Conservation (phyloP, 192 early-diverging fungal genomes). For the Coemansia sp. region DNA sequence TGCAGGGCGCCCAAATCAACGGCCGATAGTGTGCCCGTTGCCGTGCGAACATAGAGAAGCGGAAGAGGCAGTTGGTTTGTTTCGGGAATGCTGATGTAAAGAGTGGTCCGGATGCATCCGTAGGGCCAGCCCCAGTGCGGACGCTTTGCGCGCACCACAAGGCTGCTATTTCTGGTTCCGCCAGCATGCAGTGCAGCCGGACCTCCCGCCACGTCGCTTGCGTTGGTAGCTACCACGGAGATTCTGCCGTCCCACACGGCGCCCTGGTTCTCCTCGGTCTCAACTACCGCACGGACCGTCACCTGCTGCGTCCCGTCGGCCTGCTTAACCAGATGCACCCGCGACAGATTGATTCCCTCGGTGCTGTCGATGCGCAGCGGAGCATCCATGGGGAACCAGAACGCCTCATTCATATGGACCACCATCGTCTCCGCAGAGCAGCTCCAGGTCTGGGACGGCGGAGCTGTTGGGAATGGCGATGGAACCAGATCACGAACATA, state of each 20-base stretch:
- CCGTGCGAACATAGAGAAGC: slow-evolving; percentile 13
- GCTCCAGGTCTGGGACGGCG: slow-evolving; percentile 20
- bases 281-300: slow-evolving; percentile 26
- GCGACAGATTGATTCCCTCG: slow-evolving; percentile 25
- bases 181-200: neutral
- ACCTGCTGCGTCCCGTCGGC: neutral
- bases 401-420: slow-evolving; percentile 15
- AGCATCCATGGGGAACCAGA: neutral
- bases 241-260: slow-evolving; percentile 14
- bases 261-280: slow-evolving; percentile 13
- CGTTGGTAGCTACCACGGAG: neutral
- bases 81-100: slow-evolving; percentile 16
- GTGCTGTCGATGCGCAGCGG: slow-evolving; percentile 28
- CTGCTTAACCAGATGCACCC: slow-evolving; percentile 14
- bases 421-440: slow-evolving; percentile 11
- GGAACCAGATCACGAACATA: neutral
- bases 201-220: neutral
- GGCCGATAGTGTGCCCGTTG: slow-evolving; percentile 9
- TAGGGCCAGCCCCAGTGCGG: slow-evolving; percentile 33
- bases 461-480: slow-evolving; percentile 1
- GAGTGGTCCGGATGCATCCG: slow-evolving; percentile 30
- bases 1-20: slow-evolving; percentile 19
- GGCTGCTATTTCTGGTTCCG: neutral
- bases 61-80: neutral
- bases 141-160: slow-evolving; percentile 11